Evolutionary conservation across 108 stramenopile species (phyloP).

Genomic region (Cylindrotheca fusiformis): DNA sequence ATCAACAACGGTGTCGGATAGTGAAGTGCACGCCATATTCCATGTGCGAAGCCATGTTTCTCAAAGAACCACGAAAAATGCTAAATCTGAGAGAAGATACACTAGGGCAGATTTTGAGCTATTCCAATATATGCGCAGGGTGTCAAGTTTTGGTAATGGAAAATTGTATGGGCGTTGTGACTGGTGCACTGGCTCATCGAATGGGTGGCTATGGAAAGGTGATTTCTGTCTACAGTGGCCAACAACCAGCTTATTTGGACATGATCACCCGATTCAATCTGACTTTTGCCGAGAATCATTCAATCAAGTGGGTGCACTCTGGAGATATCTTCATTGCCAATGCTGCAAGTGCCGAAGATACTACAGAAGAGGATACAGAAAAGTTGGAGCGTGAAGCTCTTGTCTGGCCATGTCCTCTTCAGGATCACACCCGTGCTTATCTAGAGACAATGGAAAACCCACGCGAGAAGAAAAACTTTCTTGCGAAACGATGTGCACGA

Average conservation of each 20-base stretch:
- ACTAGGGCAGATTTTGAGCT: conserved; percentile 70
- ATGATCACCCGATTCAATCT: conserved; percentile 69
- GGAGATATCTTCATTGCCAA: conserved; percentile 57
- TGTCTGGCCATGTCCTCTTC: conserved; percentile 73
- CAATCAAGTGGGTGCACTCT: conserved; percentile 70
- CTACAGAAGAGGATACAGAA: conserved; percentile 44
- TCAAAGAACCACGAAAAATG: conserved; percentile 54
- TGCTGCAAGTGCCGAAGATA: conserved; percentile 16
- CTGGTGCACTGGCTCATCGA: conserved; percentile 66
- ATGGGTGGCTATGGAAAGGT: conserved; percentile 88
- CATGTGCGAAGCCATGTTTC: conserved; percentile 62
- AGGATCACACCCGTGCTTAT: conserved; percentile 70
- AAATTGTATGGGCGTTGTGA: conserved; percentile 62
- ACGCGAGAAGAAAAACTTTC: conserved; percentile 51
- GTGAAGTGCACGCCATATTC: conserved; percentile 61
- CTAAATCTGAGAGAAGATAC: conserved; percentile 81
- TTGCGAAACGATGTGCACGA: conserved; percentile 66
- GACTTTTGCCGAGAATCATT: conserved; percentile 45
- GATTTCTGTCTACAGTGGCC: conserved; percentile 59
- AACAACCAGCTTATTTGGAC: conserved; percentile 74
- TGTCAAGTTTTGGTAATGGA: conserved; percentile 72
- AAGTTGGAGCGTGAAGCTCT: conserved; percentile 50
- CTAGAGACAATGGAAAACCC: conserved; percentile 45
- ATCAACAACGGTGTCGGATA: conserved; percentile 80
- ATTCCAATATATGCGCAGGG: conserved; percentile 85